Percentiles rank a stretch among this genome's conserved stretches.
phyloP scores from a whole-genome alignment of 2,329 filamentous ascomycete genomes.

The Penicillium sp. region DNA sequence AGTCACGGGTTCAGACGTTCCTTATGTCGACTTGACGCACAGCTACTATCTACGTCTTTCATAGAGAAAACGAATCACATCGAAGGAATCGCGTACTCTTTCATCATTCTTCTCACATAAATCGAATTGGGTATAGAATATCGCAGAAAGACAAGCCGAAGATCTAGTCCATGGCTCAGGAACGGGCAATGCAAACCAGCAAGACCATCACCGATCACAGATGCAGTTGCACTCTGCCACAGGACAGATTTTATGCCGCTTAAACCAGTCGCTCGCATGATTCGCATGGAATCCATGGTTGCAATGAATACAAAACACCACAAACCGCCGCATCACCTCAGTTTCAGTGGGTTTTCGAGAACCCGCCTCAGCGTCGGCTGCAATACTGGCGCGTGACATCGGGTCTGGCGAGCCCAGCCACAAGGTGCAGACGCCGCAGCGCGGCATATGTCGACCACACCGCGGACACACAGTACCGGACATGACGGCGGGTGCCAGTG shows the following conservation, averaged over 20 bases:
- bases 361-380: slow-evolving; percentile 32
- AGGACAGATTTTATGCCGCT: slow-evolving; percentile 38
- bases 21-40: too few relatives aligned
- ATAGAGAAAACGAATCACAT: too few relatives aligned
- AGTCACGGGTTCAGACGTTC: too few relatives aligned
- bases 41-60: too few relatives aligned
- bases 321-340: slow-evolving; percentile 54
- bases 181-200: neutral
- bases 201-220: slow-evolving; percentile 34
- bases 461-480: slow-evolving; percentile 57
- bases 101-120: neutral
- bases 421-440: slow-evolving; percentile 60
- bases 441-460: slow-evolving; percentile 61
- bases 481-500: slow-evolving; percentile 35
- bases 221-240: slow-evolving; percentile 43
- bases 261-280: slow-evolving; percentile 62
- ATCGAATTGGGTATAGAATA: slow-evolving; percentile 16
- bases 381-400: slow-evolving; percentile 39
- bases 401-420: slow-evolving; percentile 61
- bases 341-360: slow-evolving; percentile 28
- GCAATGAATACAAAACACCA: slow-evolving; percentile 62
- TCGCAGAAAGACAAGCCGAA: neutral
- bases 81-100: neutral
- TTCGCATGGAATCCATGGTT: slow-evolving; percentile 63
- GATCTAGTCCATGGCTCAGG: neutral